phyloP scores from a whole-genome alignment of 352 stramenopile genomes.

The Phytopythium chamaehyphon region DNA sequence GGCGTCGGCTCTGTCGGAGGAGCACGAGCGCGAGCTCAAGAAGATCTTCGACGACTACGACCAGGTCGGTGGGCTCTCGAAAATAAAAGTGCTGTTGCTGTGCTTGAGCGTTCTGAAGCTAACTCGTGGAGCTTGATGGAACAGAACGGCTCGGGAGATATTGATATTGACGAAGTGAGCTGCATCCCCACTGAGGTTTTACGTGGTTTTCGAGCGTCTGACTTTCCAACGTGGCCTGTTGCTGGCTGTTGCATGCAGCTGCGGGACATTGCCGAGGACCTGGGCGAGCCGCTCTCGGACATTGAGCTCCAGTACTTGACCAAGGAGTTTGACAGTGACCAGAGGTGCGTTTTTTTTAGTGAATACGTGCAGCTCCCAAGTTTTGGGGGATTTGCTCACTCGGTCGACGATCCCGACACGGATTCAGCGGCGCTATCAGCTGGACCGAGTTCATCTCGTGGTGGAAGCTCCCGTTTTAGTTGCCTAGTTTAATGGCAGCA shows the following conservation, averaged over 20 bases:
- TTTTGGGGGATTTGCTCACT: no score
- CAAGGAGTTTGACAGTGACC: conserved; percentile 69
- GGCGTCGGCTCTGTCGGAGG: conserved; percentile 52
- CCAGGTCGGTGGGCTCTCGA: conserved; percentile 21
- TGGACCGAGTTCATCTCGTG: conserved; percentile 77
- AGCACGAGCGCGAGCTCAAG: conserved; percentile 62
- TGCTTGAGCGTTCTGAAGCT: not conserved
- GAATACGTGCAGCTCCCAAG: not conserved
- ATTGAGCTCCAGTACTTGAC: conserved; percentile 65
- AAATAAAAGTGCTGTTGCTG: not conserved
- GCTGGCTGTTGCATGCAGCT: conserved; percentile 17
- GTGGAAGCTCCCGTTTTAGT: conserved; percentile 71
- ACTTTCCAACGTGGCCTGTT: not conserved
- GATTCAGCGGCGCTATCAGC: conserved; percentile 48
- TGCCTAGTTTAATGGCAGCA: no score
- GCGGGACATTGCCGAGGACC: conserved; percentile 68
- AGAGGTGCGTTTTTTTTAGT: conserved; percentile 27
- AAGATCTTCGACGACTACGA: conserved; percentile 82
- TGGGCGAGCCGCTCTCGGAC: conserved; percentile 69
- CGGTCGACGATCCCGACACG: not conserved
- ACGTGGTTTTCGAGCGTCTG: no score
- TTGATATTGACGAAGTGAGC: conserved; percentile 67
- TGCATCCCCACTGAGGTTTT: no score
- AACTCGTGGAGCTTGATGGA: not conserved
- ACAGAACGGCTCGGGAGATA: conserved; percentile 67